Percentiles rank a stretch among this genome's conserved stretches.
These are phyloP conservation scores for Dendrocalamus latiflorus DNA, from an alignment of 202 grass and related monocot genomes.

Conservation along the genomic window DNA sequence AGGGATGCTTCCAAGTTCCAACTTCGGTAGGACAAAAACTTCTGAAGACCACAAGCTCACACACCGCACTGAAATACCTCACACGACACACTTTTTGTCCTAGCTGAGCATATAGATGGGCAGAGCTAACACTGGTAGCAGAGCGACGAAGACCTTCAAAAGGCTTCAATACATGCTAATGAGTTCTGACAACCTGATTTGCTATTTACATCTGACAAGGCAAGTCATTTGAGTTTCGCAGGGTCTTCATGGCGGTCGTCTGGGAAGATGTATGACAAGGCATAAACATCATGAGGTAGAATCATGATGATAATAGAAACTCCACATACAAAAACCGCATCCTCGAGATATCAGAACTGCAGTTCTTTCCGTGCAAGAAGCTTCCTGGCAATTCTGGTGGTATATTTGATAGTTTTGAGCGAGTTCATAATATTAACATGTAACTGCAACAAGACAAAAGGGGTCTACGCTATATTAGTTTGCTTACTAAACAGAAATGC, in stretches of 20 bases:
- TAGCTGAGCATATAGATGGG: not conserved
- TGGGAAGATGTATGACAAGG: not conserved
- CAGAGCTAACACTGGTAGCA: not conserved
- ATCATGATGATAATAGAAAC: not conserved
- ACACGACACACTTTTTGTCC: not conserved
- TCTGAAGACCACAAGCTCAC: not conserved
- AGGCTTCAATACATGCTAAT: not conserved
- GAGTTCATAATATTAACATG: not conserved
- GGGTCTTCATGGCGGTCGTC: not conserved
- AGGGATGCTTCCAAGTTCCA: not conserved
- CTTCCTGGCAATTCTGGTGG: not conserved
- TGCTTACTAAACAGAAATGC: too few relatives aligned
- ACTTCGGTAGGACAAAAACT: not conserved
- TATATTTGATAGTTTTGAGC: not conserved
- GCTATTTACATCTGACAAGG: not conserved
- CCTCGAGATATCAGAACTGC: not conserved
- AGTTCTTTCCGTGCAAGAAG: not conserved
- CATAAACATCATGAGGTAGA: not conserved
- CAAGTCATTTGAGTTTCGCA: not conserved
- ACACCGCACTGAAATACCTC: too few relatives aligned
- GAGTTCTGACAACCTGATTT: not conserved
- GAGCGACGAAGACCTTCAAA: not conserved
- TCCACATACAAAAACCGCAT: slow-evolving; percentile 6
- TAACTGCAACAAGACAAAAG: not conserved
- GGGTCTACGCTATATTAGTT: too few relatives aligned